A percentile compares a stretch with the other conserved stretches of the same genome.
phyloP scores from a whole-genome alignment of 2,329 filamentous ascomycete species.

The Capronia americana region DNA sequence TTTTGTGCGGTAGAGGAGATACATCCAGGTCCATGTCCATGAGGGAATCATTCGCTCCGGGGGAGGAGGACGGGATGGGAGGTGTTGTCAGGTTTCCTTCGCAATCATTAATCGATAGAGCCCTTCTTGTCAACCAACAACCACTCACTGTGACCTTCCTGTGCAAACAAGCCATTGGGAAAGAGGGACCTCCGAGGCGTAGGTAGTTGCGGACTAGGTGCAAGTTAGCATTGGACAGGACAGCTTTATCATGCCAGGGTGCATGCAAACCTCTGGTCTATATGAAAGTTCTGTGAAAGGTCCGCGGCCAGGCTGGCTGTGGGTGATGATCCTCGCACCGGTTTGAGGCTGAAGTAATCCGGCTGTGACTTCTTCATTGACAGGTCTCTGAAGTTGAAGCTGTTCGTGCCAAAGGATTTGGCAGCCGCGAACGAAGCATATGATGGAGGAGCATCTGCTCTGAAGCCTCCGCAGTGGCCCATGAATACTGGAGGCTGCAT shows the following conservation, averaged over 20 bases:
- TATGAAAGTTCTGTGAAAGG: conserved; percentile 94
- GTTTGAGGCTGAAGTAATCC: conserved; percentile 84
- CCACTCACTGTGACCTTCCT: conserved; percentile 66
- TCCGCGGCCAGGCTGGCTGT: conserved; percentile 90
- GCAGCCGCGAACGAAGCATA: conserved; percentile 60
- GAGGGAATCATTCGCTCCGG: conserved; percentile 59
- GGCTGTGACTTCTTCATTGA: conserved; percentile 71
- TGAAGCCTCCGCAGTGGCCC: conserved; percentile 62
- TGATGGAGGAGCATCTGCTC: conserved; percentile 61
- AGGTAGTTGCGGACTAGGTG: conserved; percentile 75
- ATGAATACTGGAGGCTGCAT: conserved; percentile 75
- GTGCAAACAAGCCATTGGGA: conserved; percentile 71
- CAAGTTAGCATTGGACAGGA: conserved; percentile 40
- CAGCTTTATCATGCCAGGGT: conserved; percentile 37
- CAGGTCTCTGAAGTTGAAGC: conserved; percentile 77
- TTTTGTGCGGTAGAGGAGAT: conserved; percentile 90
- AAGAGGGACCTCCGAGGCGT: conserved; percentile 87
- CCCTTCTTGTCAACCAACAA: conserved; percentile 8
- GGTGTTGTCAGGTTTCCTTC: conserved; percentile 81
- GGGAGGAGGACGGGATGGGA: conserved; percentile 82
- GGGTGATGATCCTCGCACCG: conserved; percentile 83
- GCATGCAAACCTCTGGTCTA: conserved; percentile 80
- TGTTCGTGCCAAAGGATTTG: conserved; percentile 65
- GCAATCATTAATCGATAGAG: conserved; percentile 29
- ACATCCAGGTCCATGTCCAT: conserved; percentile 97